phyloP scores from a whole-genome alignment of 768 basidiomycete species.

The Podaxis sp. region DNA sequence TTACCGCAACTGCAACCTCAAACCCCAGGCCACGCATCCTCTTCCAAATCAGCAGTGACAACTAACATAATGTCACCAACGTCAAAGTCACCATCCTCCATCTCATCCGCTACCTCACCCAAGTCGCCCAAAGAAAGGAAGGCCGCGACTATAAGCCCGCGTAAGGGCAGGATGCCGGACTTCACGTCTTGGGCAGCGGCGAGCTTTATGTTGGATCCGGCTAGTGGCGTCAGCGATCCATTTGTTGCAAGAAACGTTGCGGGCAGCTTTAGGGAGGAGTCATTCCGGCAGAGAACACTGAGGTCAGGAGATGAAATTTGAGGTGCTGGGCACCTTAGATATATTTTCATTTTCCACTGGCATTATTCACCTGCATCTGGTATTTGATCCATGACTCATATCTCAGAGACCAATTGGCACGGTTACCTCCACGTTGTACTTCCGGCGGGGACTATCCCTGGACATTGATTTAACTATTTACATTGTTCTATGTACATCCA shows the following conservation, averaged over 20 bases:
- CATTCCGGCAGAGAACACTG: slow-evolving; percentile 27
- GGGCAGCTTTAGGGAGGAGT: slow-evolving; percentile 37
- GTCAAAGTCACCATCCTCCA: slow-evolving; percentile 19
- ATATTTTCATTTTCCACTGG: not conserved
- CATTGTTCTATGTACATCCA: not conserved
- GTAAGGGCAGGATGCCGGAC: not conserved
- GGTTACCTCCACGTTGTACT: not conserved
- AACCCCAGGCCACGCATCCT: not conserved
- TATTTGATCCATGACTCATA: not conserved
- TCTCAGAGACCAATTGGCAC: not conserved
- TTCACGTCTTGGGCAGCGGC: slow-evolving; percentile 28
- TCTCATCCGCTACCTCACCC: slow-evolving; percentile 18
- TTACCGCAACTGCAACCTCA: not conserved
- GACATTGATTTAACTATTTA: not conserved
- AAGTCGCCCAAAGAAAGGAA: slow-evolving; percentile 19
- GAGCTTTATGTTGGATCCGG: slow-evolving; percentile 25
- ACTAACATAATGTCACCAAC: not conserved
- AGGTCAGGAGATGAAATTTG: slow-evolving; percentile 12
- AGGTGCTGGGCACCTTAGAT: slow-evolving; percentile 4
- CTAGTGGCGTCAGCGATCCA: slow-evolving; percentile 24
- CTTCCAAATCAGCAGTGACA: not conserved
- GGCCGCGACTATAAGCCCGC: not conserved
- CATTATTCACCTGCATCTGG: slow-evolving; percentile 1
- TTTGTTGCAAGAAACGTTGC: slow-evolving; percentile 25
- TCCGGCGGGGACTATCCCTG: not conserved